A percentile compares a stretch with the other conserved stretches of the same genome.
Conservation (phyloP, 345 rosid species). For the Barbarea vulgaris region DNA sequence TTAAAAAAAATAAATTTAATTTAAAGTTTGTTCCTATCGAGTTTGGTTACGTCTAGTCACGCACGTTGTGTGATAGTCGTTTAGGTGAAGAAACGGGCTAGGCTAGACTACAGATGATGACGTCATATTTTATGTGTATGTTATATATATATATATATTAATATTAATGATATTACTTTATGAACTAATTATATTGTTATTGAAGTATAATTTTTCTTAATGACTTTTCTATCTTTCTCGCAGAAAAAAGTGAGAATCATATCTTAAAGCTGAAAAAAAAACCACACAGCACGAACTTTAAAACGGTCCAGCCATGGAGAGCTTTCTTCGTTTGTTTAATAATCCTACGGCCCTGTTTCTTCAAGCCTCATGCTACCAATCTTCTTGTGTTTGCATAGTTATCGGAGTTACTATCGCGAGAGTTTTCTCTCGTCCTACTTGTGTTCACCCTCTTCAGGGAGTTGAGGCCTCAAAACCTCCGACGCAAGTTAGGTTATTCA, state of each 20-base stretch:
- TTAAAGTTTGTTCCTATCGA: slow-evolving; percentile 21
- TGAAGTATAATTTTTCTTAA: neutral
- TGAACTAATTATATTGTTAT: neutral
- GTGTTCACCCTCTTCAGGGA: no score
- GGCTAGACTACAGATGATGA: slow-evolving; percentile 20
- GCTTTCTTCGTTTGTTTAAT: no score
- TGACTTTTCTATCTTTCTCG: neutral
- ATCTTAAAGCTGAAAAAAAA: slow-evolving; percentile 31
- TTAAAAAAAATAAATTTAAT: neutral
- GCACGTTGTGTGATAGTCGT: slow-evolving; percentile 43
- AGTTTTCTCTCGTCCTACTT: no score
- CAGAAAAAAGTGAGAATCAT: slow-evolving; percentile 13
- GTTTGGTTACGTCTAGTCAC: slow-evolving; percentile 41
- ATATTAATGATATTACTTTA: neutral
- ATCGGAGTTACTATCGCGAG: no score
- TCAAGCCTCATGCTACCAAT: no score
- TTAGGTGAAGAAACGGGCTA: slow-evolving; percentile 38
- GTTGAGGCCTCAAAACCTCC: no score
- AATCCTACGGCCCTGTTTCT: no score
- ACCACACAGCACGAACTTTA: slow-evolving; percentile 27
- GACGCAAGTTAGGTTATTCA: no score
- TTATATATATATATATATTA: no score
- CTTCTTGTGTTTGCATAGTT: no score
- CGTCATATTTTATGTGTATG: neutral
- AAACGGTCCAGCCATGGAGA: slow-evolving; percentile 42